These are phyloP conservation scores for Boletus subparvulus DNA, from an alignment of 768 basidiomycete species.

Conservation along the genomic window DNA sequence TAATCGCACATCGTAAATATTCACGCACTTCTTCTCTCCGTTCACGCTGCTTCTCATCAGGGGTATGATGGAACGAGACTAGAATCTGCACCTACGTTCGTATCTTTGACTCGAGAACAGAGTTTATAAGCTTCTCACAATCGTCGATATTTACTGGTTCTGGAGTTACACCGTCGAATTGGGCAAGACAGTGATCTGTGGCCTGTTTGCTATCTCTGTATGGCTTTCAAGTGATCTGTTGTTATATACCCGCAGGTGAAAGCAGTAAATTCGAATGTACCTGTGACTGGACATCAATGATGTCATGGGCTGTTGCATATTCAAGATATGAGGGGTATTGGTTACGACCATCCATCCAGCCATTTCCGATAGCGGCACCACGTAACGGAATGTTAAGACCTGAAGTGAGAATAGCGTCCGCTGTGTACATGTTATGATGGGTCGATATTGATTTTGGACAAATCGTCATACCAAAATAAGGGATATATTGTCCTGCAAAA, in stretches of 20 bases:
- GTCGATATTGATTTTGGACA: background rate
- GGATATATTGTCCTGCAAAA: slow-evolving; percentile 97
- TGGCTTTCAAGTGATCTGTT: slow-evolving; percentile 38
- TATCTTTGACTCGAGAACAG: slow-evolving; percentile 33
- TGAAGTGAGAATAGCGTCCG: slow-evolving; percentile 71
- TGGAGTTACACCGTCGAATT: slow-evolving; percentile 39
- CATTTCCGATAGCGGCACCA: slow-evolving; percentile 93
- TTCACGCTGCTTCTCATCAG: slow-evolving; percentile 50
- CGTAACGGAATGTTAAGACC: slow-evolving; percentile 60
- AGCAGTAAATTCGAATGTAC: slow-evolving; percentile 39
- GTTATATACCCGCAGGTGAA: slow-evolving; percentile 2
- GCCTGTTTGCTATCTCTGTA: slow-evolving; percentile 58
- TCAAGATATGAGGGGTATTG: slow-evolving; percentile 93
- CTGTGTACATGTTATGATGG: slow-evolving; percentile 39
- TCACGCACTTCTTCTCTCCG: slow-evolving; percentile 76
- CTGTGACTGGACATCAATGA: slow-evolving; percentile 70
- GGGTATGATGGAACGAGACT: background rate
- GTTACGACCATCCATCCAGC: slow-evolving; percentile 88
- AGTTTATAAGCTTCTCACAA: slow-evolving; percentile 62
- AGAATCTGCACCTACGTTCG: slow-evolving; percentile 21
- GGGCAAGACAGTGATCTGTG: slow-evolving; percentile 58
- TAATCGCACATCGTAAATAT: slow-evolving; percentile 93
- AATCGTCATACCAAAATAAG: slow-evolving; percentile 72
- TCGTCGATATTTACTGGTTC: slow-evolving; percentile 54
- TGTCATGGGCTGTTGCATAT: slow-evolving; percentile 74